Percentiles rank a stretch among this genome's conserved stretches.
phyloP scores from a whole-genome alignment of 768 basidiomycete genomes.

The Fibroporia radiculosa region DNA sequence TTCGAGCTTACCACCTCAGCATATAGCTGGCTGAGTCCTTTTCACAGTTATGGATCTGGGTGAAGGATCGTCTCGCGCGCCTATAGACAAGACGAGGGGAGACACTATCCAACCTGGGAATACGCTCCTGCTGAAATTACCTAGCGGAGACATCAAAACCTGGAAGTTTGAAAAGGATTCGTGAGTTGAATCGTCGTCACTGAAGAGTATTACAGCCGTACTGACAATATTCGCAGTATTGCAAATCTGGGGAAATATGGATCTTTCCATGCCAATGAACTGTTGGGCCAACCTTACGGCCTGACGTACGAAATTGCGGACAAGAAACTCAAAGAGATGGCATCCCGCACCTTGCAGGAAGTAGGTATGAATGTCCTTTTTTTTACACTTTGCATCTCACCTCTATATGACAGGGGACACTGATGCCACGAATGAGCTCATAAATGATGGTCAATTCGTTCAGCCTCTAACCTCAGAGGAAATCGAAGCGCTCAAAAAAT shows the following conservation, averaged over 20 bases:
- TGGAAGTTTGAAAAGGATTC: slow-evolving; percentile 64
- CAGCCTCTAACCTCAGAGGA: slow-evolving; percentile 80
- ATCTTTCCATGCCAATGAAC: slow-evolving; percentile 66
- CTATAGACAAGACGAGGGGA: slow-evolving; percentile 8
- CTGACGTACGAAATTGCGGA: slow-evolving; percentile 80
- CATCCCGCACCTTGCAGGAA: slow-evolving; percentile 64
- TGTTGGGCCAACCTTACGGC: slow-evolving; percentile 81
- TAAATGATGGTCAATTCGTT: slow-evolving; percentile 78
- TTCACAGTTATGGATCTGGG: slow-evolving; percentile 17
- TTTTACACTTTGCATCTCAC: slow-evolving; percentile 3
- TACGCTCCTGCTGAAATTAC: slow-evolving; percentile 71
- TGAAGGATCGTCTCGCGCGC: slow-evolving; percentile 15
- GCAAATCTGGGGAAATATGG: slow-evolving; percentile 82
- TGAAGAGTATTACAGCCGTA: neutral
- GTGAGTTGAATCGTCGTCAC: slow-evolving; percentile 35
- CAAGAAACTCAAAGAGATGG: slow-evolving; percentile 57
- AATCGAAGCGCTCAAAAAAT: slow-evolving; percentile 75
- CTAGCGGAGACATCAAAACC: slow-evolving; percentile 72
- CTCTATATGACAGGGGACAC: slow-evolving; percentile 69
- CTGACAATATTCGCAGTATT: slow-evolving; percentile 35
- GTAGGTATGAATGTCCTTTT: slow-evolving; percentile 48
- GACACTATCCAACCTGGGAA: slow-evolving; percentile 55
- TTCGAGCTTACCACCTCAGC: too few species aligned
- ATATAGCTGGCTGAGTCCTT: slow-evolving; percentile 5
- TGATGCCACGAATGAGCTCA: slow-evolving; percentile 93